phyloP scores from a whole-genome alignment of 2,329 filamentous ascomycete species.

The Bipolaris zeicola region DNA sequence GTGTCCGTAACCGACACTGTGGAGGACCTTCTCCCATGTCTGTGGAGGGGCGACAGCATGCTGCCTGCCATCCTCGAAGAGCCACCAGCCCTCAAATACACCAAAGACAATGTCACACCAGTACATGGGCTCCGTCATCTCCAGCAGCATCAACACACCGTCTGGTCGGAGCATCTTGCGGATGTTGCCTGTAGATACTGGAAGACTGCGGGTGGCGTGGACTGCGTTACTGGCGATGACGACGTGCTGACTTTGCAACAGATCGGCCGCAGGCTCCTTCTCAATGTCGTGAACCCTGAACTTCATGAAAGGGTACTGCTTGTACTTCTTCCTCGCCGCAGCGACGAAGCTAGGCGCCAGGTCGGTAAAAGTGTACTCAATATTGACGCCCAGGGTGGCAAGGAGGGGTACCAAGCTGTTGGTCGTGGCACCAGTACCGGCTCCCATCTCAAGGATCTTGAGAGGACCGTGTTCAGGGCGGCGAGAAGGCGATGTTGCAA shows the following conservation, averaged over 20 bases:
- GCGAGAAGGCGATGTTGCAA: background rate
- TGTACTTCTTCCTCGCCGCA: slow-evolving; percentile 32
- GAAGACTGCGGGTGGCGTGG: slow-evolving; percentile 23
- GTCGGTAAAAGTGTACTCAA: slow-evolving; percentile 52
- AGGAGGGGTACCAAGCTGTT: slow-evolving; percentile 36
- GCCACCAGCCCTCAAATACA: slow-evolving; percentile 33
- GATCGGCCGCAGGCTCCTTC: slow-evolving; percentile 21
- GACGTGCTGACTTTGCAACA: slow-evolving; percentile 14
- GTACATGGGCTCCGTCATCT: slow-evolving; percentile 18
- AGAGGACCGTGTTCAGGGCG: slow-evolving; percentile 11
- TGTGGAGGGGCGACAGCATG: slow-evolving; percentile 10
- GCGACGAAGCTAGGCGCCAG: slow-evolving; percentile 46
- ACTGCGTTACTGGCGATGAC: slow-evolving; percentile 24
- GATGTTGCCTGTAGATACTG: slow-evolving; percentile 12
- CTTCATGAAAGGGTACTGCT: slow-evolving; percentile 36
- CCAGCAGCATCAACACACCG: slow-evolving; percentile 20
- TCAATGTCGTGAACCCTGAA: slow-evolving; percentile 44
- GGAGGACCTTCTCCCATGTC: slow-evolving; percentile 15
- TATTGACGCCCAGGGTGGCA: slow-evolving; percentile 26
- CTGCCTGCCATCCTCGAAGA: slow-evolving; percentile 15
- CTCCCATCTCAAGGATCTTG: slow-evolving; percentile 47
- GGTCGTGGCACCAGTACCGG: slow-evolving; percentile 49
- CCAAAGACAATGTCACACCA: slow-evolving; percentile 30
- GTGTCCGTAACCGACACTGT: slow-evolving; percentile 12
- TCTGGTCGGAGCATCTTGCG: slow-evolving; percentile 12